Evolutionary conservation across 306 rosid genomes (phyloP), one percentile per base, ranked within the genome.

Genomic region (Prunus armeniaca): DNA sequence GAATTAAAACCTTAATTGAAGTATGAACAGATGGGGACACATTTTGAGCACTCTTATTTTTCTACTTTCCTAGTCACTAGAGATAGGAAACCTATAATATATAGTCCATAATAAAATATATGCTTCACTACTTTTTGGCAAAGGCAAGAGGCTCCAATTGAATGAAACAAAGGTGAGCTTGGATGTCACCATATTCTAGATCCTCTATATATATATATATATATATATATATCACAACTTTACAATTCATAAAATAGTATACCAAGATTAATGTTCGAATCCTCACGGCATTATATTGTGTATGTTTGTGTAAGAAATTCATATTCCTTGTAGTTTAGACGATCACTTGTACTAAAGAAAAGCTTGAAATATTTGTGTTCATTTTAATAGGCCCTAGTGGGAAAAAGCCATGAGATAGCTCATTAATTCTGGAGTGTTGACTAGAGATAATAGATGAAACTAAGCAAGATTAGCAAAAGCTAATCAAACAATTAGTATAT

Each of bases 31-130:
- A 72, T 54, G 72, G 78, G 70, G 68, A 76, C 76, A 73, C 51
- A 15, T 67, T 68, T 52, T 52, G 67, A 78, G 69, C 71, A 57
- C 58, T 24, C 63, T 27, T 32, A 15, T 24, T 81, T 80, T 69
- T 78, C 84, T 74, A 66, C 76, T 78, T 71, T 78, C 79, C 43
- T 70, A 72, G 85, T 79, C 84, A 72, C 72, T n/a, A 47, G 51
- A 64, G 58, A 65, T 72, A 65, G 55, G 72, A 80, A 68, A 18
- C 67, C 45, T 27, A 14, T 69, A 24, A 22, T 45, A 43, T 28
- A 43, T 41, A 72, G 34, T 71, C 14, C 65, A 56, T 72, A 72
- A 20, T 22, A 65, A 47, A 28, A 34, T 71, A 73, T 2, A 11
- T 6, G 34, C 56, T 9, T 81, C 61, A n/a, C 76, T 50, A n/a